phyloP scores from a whole-genome alignment of 805 yeast genomes.

The Saccharomycopsis guyanensis region DNA sequence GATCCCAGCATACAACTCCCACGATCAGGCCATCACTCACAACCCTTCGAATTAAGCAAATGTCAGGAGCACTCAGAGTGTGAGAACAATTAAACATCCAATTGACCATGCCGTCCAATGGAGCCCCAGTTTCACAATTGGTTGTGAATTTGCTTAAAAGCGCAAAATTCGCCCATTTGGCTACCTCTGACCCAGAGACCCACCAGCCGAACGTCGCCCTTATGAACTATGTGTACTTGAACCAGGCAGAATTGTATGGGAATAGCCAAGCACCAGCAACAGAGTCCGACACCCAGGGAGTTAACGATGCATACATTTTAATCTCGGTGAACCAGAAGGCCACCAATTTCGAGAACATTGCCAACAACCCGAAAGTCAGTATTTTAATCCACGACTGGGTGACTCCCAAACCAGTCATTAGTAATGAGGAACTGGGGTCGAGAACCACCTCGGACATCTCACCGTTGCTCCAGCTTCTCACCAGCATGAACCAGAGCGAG shows the following conservation, averaged over 20 bases:
- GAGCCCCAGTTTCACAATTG: neutral
- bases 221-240: slow-evolving; percentile 79
- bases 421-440: slow-evolving; percentile 24
- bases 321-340: slow-evolving; percentile 68
- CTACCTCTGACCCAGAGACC: slow-evolving; percentile 54
- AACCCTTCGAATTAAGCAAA: too few relatives aligned
- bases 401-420: slow-evolving; percentile 38
- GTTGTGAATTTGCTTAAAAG: slow-evolving; percentile 42
- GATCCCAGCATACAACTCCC: too few relatives aligned
- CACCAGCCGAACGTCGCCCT: slow-evolving; percentile 79
- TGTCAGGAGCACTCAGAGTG: too few relatives aligned
- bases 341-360: slow-evolving; percentile 64
- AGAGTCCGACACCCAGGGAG: slow-evolving; percentile 29
- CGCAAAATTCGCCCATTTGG: slow-evolving; percentile 74
- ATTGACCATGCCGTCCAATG: too few relatives aligned
- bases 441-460: slow-evolving; percentile 28
- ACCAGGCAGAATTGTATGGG: slow-evolving; percentile 30
- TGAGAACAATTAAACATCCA: too few relatives aligned
- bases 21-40: too few relatives aligned
- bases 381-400: slow-evolving; percentile 89
- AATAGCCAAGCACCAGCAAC: slow-evolving; percentile 20
- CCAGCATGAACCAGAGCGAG: slow-evolving; percentile 73
- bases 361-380: slow-evolving; percentile 68
- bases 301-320: slow-evolving; percentile 46
- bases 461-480: slow-evolving; percentile 52